Evolutionary conservation across 1,284 basidiomycete genomes (phyloP), one percentile per base, ranked within the genome.

Genomic region (Naganishia albida): DNA sequence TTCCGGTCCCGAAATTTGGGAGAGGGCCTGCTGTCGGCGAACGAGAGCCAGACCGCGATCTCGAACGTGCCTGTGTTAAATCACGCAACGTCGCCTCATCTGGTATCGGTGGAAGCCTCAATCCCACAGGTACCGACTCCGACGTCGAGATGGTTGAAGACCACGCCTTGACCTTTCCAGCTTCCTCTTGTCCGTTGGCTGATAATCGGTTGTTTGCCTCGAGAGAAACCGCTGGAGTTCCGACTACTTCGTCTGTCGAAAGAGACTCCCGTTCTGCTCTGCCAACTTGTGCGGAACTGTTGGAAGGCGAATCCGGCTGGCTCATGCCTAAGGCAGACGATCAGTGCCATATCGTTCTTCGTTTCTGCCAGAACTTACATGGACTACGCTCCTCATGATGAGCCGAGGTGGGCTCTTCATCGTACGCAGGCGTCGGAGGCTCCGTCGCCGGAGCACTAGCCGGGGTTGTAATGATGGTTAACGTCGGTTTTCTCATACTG

Each of bases 391-490:
- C 54, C 23, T 25, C 48, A 18, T 25, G 34, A 26, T 16, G 18
- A 7, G 12, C 23, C 12, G 34, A 26, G 6, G 23, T 12, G 25
- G 34, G 12, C 25, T 40, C 57, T 15, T 25, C 30, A 20, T 15
- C 30, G 23, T 16, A 25, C 12, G 39, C 57, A 3, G 57, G 57
- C 39, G 57, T 50, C 6, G 57, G 46, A 26, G 57, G 46, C 16
- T 50, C 28, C 15, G 57, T 60, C 2, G 57, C 20, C 34, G 46
- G 46, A 40, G 57, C 57, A 50, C 57, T 60, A 16, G 57, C 57
- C 46, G 57, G 57, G 1, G 57, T 60, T 12, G 57, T 60, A 34
- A 60, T 60, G 46, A 60, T 60, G 1, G 57, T 60, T 15, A 60
- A 46, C 23, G 44, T 40, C 3, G 57, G 57, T 49, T 60, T 60